Percentiles rank a stretch among this genome's conserved stretches.
phyloP scores from a whole-genome alignment of 345 rosid genomes.

The Angophora floribunda region DNA sequence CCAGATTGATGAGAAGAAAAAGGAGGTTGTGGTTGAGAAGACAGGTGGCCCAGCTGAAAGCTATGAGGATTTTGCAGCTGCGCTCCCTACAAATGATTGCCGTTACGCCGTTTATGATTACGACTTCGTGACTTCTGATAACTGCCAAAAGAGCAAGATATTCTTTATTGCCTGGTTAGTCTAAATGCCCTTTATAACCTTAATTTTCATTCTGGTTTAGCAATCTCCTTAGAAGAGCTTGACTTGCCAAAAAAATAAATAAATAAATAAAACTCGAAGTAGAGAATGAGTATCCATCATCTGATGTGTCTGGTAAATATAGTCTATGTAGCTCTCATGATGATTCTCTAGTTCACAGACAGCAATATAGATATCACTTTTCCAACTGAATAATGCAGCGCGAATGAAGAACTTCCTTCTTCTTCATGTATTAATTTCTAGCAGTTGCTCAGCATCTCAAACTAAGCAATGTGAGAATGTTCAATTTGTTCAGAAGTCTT shows the following conservation, averaged over 20 bases:
- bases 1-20: neutral
- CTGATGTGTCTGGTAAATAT: neutral
- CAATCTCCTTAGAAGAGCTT: neutral
- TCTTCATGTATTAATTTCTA: neutral
- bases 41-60: neutral
- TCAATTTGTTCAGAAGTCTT: neutral
- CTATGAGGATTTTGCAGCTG: neutral
- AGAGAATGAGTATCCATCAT: neutral
- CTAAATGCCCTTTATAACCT: conserved; percentile 19
- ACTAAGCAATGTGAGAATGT: neutral
- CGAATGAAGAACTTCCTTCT: neutral
- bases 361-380: neutral
- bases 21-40: neutral
- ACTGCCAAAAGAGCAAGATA: neutral
- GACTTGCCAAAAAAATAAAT: neutral
- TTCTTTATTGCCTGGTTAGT: neutral
- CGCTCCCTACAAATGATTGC: neutral
- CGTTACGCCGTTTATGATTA: neutral
- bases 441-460: neutral
- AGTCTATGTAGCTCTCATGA: neutral
- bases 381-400: neutral
- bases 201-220: neutral
- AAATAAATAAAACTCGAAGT: neutral
- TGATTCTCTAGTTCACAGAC: neutral
- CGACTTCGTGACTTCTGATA: neutral